A percentile compares a stretch with the other conserved stretches of the same genome.
These are phyloP conservation scores for Leishmania turanica DNA, from an alignment of 208 protist species.

Conservation along the genomic window DNA sequence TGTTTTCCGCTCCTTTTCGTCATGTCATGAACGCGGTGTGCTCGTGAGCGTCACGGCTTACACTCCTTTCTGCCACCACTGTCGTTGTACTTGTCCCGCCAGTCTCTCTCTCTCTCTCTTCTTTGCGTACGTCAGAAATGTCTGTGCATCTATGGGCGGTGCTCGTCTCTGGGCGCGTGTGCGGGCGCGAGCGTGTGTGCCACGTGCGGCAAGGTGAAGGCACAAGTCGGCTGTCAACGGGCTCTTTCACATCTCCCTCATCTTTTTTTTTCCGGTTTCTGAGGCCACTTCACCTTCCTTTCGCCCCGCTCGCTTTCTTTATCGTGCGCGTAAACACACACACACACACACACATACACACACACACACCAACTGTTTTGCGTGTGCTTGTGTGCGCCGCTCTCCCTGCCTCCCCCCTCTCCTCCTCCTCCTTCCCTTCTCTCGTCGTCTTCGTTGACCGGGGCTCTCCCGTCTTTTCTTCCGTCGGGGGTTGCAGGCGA, in stretches of 20 bases:
- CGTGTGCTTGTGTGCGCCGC: not conserved
- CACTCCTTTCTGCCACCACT: not conserved
- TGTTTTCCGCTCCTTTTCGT: not conserved
- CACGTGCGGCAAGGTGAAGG: no score
- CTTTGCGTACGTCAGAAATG: not conserved
- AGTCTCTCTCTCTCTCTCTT: not conserved
- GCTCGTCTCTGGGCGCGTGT: not conserved
- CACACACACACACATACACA: not conserved
- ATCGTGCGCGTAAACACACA: not conserved
- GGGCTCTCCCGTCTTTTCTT: no score
- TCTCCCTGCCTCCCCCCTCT: not conserved
- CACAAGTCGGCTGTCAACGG: not conserved
- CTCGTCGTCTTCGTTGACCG: not conserved
- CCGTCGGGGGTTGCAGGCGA: not conserved
- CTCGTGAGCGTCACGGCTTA: not conserved
- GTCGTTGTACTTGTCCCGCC: not conserved
- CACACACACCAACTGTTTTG: not conserved
- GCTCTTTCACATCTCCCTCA: not conserved
- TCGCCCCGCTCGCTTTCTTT: not conserved
- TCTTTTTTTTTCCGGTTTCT: no score
- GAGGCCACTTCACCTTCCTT: not conserved
- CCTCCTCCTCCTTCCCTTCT: no score
- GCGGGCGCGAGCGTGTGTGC: not conserved
- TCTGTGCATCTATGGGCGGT: not conserved
- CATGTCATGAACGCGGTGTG: not conserved